Evolutionary conservation across 2,329 filamentous ascomycete species (phyloP).

Genomic region (Fusarium acutatum): DNA sequence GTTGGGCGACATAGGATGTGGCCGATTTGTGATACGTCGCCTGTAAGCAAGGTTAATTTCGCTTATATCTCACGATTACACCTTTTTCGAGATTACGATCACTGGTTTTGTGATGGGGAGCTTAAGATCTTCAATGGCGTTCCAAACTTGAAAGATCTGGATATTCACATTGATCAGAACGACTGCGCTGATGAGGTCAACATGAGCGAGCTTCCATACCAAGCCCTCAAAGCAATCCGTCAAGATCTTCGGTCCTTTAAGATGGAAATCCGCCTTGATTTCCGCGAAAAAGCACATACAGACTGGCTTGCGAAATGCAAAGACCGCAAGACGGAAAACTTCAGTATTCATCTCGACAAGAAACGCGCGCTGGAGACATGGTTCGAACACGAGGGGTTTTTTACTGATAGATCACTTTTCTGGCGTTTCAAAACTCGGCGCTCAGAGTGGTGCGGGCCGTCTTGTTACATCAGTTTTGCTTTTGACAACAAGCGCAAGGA

Average conservation of each 20-base stretch:
- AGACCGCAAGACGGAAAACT: background rate
- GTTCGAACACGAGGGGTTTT: background rate
- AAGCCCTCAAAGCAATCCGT: background rate
- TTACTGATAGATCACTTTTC: background rate
- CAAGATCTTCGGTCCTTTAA: background rate
- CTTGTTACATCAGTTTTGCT: background rate
- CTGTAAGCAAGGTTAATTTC: background rate
- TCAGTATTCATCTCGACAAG: conserved; percentile 8
- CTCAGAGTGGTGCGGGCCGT: background rate
- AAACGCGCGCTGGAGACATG: conserved; percentile 9
- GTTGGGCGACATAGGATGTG: background rate
- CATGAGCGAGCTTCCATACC: background rate
- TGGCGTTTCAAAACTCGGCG: conserved; percentile 16
- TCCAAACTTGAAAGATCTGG: conserved; percentile 6
- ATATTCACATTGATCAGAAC: background rate
- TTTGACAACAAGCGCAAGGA: background rate
- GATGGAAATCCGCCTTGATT: background rate
- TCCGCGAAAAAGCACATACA: background rate
- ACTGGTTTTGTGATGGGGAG: background rate
- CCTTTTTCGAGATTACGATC: background rate
- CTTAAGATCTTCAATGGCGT: conserved; percentile 6
- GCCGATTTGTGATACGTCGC: conserved; percentile 2
- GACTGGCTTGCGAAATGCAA: background rate
- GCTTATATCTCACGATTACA: background rate
- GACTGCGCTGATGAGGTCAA: background rate